Conservation (phyloP, 768 basidiomycete species). For the Tulasnella sp. region DNA sequence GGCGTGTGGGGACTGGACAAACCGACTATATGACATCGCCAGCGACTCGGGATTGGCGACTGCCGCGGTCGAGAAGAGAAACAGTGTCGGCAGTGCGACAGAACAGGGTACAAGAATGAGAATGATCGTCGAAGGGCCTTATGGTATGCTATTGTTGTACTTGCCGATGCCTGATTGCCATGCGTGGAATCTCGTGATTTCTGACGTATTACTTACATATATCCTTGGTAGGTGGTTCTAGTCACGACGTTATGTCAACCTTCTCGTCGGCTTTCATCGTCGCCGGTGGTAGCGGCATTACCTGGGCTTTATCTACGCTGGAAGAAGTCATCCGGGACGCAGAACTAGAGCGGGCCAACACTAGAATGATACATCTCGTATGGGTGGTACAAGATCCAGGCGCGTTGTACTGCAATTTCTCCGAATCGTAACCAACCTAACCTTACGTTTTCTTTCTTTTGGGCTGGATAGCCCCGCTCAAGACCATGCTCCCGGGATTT, state of each 20-base stretch:
- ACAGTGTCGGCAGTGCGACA: slow-evolving; percentile 20
- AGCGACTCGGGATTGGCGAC: slow-evolving; percentile 22
- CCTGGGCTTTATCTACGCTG: slow-evolving; percentile 51
- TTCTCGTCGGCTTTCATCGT: slow-evolving; percentile 61
- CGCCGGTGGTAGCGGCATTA: slow-evolving; percentile 68
- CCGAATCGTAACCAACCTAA: no score
- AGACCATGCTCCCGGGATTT: no score
- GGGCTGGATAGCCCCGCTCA: no score
- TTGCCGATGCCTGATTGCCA: no score
- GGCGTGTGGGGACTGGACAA: slow-evolving; percentile 17
- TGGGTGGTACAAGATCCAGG: slow-evolving; percentile 53
- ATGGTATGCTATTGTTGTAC: slow-evolving; percentile 38
- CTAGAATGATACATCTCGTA: slow-evolving; percentile 52
- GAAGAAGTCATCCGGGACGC: slow-evolving; percentile 49
- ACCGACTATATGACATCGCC: slow-evolving; percentile 35
- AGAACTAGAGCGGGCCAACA: slow-evolving; percentile 39
- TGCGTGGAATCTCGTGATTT: no score
- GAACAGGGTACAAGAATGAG: slow-evolving; percentile 33
- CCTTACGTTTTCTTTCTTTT: no score
- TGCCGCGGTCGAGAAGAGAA: slow-evolving; percentile 20
- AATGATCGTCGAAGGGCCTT: slow-evolving; percentile 56
- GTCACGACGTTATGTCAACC: slow-evolving; percentile 49
- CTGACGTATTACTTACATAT: no score
- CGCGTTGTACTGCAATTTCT: slow-evolving; percentile 27
- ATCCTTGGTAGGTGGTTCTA: slow-evolving; percentile 38